These are phyloP conservation scores for Cutaneotrichosporon sp. DNA, from an alignment of 1,284 basidiomycete species.

Conservation along the genomic window DNA sequence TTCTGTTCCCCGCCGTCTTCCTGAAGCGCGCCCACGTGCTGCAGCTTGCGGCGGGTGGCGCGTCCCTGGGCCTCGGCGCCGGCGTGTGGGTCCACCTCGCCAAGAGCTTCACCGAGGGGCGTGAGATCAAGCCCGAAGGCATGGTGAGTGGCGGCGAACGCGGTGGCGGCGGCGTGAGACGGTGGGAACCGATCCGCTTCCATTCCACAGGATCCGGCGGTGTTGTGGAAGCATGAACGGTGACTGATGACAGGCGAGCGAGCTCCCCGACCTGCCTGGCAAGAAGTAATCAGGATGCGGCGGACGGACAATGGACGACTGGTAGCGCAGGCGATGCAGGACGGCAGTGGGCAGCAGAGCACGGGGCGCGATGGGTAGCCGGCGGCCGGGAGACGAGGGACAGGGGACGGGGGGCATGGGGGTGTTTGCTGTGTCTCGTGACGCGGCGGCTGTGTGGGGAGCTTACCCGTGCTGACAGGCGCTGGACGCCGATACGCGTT, in stretches of 20 bases:
- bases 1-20: conserved; percentile 48
- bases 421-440: background rate
- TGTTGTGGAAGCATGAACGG: background rate
- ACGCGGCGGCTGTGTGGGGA: background rate
- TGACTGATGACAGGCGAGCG: conserved; percentile 5
- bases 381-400: no score
- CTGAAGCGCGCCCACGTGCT: conserved; percentile 42
- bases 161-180: background rate
- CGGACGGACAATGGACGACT: background rate
- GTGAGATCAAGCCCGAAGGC: conserved; percentile 39
- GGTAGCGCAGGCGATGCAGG: background rate
- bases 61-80: conserved; percentile 44
- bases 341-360: no score
- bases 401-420: no score
- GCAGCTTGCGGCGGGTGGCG: conserved; percentile 44
- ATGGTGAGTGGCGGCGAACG: conserved; percentile 38
- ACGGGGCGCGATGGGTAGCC: no score
- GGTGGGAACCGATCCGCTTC: no score
- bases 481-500: background rate
- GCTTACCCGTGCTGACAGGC: background rate
- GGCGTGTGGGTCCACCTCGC: conserved; percentile 44
- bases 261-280: conserved; percentile 3
- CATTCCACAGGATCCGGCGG: background rate
- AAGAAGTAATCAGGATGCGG: background rate
- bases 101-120: conserved; percentile 35